Evolutionary conservation across 805 yeast genomes (phyloP).

Genomic region (Saccharomycopsis javanensis): DNA sequence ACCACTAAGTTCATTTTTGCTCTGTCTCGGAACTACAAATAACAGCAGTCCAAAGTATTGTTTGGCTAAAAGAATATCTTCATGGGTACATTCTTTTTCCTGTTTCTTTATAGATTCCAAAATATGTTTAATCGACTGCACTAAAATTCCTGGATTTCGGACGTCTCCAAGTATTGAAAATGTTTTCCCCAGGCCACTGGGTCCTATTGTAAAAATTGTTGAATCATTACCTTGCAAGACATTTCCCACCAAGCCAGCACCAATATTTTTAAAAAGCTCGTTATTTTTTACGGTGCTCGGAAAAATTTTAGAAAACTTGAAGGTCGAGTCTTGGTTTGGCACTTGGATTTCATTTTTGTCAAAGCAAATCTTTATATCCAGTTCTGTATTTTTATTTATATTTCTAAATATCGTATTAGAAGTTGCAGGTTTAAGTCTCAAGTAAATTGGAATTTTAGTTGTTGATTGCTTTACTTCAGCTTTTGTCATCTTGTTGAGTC

Average conservation of each 20-base stretch:
- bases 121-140: slow-evolving; percentile 27
- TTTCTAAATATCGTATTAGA: not conserved
- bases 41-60: slow-evolving; percentile 9
- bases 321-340: slow-evolving; percentile 17
- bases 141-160: slow-evolving; percentile 31
- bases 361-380: not conserved
- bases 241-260: slow-evolving; percentile 10
- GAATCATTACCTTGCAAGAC: slow-evolving; percentile 28
- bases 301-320: slow-evolving; percentile 27
- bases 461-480: not conserved
- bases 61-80: not conserved
- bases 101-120: slow-evolving; percentile 17
- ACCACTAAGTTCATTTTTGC: not conserved
- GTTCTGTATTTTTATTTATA: not conserved
- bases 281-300: slow-evolving; percentile 26
- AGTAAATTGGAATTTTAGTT: slow-evolving; percentile 12
- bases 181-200: slow-evolving; percentile 45
- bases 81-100: not conserved
- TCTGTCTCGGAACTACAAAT: not conserved
- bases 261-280: slow-evolving; percentile 27
- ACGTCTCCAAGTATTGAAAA: slow-evolving; percentile 30
- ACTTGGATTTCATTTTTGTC: not conserved
- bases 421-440: slow-evolving; percentile 10
- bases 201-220: slow-evolving; percentile 41
- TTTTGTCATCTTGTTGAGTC: not conserved